Conservation (phyloP, 208 protist species). For the Leptomonas seymouri region DNA sequence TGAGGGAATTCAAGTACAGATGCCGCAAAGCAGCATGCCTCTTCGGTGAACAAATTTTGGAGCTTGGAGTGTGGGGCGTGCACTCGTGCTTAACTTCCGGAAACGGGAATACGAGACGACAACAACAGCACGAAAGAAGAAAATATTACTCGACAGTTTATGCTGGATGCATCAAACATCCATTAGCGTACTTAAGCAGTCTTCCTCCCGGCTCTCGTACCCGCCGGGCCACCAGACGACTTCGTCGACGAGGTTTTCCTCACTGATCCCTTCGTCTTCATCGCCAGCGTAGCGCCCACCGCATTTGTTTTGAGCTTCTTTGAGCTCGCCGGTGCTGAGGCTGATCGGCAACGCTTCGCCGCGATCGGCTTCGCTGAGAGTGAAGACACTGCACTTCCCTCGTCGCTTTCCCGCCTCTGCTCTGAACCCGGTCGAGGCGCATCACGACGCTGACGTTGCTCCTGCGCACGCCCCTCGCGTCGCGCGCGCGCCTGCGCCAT, state of each 20-base stretch:
- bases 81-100: too few species aligned
- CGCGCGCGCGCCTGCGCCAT: slow-evolving; percentile 11
- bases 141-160: too few species aligned
- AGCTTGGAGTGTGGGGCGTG: too few species aligned
- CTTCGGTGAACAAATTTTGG: too few species aligned
- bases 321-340: not conserved
- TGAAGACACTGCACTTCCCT: not conserved
- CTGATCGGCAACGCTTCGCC: slow-evolving; percentile 1
- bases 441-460: not conserved
- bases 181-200: not conserved
- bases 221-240: not conserved
- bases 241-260: not conserved
- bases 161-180: not conserved
- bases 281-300: not conserved
- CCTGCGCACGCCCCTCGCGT: not conserved
- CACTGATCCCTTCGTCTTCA: slow-evolving; percentile 4
- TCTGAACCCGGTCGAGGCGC: not conserved
- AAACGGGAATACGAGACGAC: too few species aligned
- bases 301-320: not conserved
- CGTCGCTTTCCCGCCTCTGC: not conserved
- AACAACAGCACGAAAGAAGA: too few species aligned
- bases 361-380: not conserved
- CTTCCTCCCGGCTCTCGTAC: slow-evolving; percentile 11
- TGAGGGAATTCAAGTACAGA: too few species aligned
- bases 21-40: too few species aligned